Percentiles rank a stretch among this genome's conserved stretches.
Evolutionary conservation across 345 rosid species (phyloP).

Genomic region (Eucalyptus globulus): DNA sequence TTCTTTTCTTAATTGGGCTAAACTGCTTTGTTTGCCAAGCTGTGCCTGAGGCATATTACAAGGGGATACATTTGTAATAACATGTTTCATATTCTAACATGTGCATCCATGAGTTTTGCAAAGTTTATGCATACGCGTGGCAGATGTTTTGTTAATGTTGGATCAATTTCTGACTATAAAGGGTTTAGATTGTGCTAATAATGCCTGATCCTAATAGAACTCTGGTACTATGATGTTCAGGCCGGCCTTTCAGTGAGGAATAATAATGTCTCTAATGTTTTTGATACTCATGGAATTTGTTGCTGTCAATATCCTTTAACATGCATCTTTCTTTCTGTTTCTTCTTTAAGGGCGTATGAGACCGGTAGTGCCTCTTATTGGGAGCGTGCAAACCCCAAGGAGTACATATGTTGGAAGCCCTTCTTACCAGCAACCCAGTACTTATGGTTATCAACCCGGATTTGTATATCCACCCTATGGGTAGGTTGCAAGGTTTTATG

Average conservation of each 20-base stretch:
- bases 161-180: neutral
- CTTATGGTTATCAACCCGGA: conserved; percentile 13
- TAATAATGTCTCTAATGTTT: neutral
- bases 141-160: neutral
- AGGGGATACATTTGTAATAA: neutral
- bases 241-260: neutral
- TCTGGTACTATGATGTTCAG: neutral
- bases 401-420: neutral
- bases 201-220: neutral
- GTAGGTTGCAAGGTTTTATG: neutral
- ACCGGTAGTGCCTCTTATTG: conserved; percentile 3
- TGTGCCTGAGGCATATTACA: neutral
- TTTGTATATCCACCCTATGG: conserved; percentile 13
- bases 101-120: neutral
- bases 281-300: neutral
- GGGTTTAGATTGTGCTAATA: neutral
- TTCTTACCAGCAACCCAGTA: neutral
- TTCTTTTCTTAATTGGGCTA: neutral
- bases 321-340: neutral
- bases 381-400: conserved; percentile 7
- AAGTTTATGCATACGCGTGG: neutral
- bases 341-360: neutral
- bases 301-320: neutral
- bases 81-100: neutral
- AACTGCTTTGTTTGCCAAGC: neutral